Evolutionary conservation across 2,329 filamentous ascomycete genomes (phyloP), one percentile per base, ranked within the genome.

Genomic region (Epichloe glyceriae): DNA sequence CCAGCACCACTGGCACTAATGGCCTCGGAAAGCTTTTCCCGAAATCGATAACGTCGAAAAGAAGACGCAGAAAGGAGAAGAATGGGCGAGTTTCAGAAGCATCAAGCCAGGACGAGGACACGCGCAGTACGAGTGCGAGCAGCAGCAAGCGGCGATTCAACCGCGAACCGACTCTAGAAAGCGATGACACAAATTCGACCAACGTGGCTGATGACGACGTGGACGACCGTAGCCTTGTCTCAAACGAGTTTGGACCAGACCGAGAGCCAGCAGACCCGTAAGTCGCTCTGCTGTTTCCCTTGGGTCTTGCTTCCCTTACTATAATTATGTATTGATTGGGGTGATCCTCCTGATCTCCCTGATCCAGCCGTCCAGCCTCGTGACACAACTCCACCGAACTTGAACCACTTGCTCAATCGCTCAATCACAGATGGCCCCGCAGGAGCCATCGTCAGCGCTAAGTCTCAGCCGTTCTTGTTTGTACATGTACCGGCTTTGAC

Each of bases 11-110:
- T 38, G 30, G 48, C 48, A 53, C 53, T 50, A 68, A 62, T 54
- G 66, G 68, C 12, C 63, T 78, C 42, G 70, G 67, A 52, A 80
- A 77, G 64, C 68, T 81, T 33, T 63, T 82, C 37, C 71, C 76
- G 48, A 78, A 74, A 59, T 67, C 70, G 38, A 70, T 80, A 50
- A 64, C 67, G 30, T 68, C 69, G 46, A 76, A 73, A 59, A 72
- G 74, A 45, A 70, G 73, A 46, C 69, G 69, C 51, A 73, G 69
- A 63, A 74, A 70, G 62, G 69, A 73, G 50, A 65, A 69, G 47
- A 62, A 62, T 45, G 70, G 72, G 14, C 55, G 64, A 64, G 57
- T 72, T 65, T 50, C 56, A 11, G 58, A 59, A 42, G 58, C 61
- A 51, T 60, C 53, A 50, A 59, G 60, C 55, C 47, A 54, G 57